A percentile compares a stretch with the other conserved stretches of the same genome.
These are phyloP conservation scores for Ajuga chamaepitys DNA, from an alignment of 257 asterid species.

Conservation along the genomic window DNA sequence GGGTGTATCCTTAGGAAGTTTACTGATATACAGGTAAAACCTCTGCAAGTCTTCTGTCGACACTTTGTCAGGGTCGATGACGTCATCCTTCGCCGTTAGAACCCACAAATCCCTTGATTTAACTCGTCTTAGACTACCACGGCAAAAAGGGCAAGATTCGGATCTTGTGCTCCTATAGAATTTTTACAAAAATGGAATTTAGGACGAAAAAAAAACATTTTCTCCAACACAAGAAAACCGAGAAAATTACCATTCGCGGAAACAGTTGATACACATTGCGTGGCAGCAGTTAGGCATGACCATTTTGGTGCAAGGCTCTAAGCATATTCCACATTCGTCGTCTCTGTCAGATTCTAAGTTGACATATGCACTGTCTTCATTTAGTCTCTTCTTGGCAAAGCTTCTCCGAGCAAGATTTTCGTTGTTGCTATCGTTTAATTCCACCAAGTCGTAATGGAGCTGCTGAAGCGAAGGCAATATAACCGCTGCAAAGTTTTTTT, in stretches of 20 bases:
- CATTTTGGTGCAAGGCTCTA: constrained; percentile 80
- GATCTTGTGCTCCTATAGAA: constrained; percentile 72
- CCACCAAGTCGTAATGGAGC: constrained; percentile 58
- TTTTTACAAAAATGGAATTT: not conserved
- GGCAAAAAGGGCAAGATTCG: constrained; percentile 85
- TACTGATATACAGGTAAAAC: constrained; percentile 61
- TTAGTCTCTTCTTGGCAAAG: constrained; percentile 34
- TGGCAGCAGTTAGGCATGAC: constrained; percentile 86
- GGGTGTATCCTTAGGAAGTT: constrained; percentile 69
- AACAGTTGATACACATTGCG: constrained; percentile 89
- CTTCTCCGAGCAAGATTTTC: constrained; percentile 22
- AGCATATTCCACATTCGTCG: constrained; percentile 64
- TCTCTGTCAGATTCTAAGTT: constrained; percentile 47
- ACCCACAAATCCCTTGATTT: constrained; percentile 79
- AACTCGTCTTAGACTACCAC: constrained; percentile 71
- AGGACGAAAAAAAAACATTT: not conserved
- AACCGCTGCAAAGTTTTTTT: constrained; percentile 43
- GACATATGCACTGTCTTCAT: constrained; percentile 16
- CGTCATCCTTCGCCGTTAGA: constrained; percentile 66
- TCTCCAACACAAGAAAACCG: not conserved
- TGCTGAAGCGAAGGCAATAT: constrained; percentile 79
- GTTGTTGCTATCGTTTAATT: constrained; percentile 19
- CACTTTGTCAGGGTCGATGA: constrained; percentile 51
- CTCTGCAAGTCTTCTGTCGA: constrained; percentile 53
- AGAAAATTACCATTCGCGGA: constrained; percentile 55